Evolutionary conservation across 2,329 filamentous ascomycete genomes (phyloP).

Genomic region (Rhynchosporium secalis): DNA sequence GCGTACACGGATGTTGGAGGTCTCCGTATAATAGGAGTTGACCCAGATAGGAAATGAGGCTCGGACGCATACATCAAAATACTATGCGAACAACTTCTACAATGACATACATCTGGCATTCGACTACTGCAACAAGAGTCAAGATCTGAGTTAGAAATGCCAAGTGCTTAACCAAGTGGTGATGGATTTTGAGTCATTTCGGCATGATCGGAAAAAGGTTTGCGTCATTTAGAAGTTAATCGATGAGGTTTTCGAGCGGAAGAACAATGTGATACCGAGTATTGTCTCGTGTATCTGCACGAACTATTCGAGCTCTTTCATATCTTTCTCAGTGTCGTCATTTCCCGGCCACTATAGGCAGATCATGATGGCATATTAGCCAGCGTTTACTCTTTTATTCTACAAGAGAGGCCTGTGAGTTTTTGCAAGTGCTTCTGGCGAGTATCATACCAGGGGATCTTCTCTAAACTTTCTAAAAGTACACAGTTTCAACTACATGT

Average conservation of each 20-base stretch:
- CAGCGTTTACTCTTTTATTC: not conserved
- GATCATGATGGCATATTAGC: not conserved
- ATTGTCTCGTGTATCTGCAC: not conserved
- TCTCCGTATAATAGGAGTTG: slow-evolving; percentile 60
- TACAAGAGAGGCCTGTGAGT: not conserved
- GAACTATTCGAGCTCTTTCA: not conserved
- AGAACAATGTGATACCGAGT: not conserved
- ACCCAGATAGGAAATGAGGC: slow-evolving; percentile 36
- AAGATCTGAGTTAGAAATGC: too few species aligned
- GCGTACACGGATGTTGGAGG: slow-evolving; percentile 67
- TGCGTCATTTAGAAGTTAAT: not conserved
- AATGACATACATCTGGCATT: too few species aligned
- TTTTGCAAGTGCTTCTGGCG: too few species aligned
- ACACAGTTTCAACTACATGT: not conserved
- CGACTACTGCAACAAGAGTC: not conserved
- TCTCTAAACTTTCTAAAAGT: not conserved
- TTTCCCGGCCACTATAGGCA: not conserved
- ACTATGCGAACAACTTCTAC: not conserved
- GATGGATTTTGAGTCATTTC: not conserved
- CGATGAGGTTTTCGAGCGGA: not conserved
- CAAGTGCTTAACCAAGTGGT: not conserved
- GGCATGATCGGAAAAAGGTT: too few species aligned
- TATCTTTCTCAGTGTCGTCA: not conserved
- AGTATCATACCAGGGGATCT: not conserved
- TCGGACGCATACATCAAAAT: not conserved